phyloP scores from a whole-genome alignment of 306 rosid genomes.

The Cucurbita argyrosperma region DNA sequence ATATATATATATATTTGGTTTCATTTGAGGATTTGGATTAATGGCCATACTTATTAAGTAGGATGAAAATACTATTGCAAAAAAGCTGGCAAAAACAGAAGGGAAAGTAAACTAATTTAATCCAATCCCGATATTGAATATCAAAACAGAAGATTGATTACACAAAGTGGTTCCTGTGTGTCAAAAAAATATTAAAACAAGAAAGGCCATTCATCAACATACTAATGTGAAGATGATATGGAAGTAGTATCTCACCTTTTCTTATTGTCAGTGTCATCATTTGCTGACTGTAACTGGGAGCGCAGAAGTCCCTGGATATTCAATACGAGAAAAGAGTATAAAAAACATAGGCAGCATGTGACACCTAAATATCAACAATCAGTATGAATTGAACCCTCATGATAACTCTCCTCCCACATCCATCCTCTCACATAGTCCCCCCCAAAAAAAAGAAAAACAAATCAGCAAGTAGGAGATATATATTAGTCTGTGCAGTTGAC shows the following conservation, averaged over 20 bases:
- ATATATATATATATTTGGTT: neutral
- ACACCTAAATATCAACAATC: neutral
- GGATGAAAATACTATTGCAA: neutral
- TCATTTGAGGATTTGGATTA: neutral
- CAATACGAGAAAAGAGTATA: neutral
- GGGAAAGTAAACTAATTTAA: neutral
- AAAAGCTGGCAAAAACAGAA: neutral
- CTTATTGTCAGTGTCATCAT: slow-evolving; percentile 63
- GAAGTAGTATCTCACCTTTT: slow-evolving; percentile 35
- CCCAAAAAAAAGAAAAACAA: neutral
- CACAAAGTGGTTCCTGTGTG: neutral
- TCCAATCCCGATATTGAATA: neutral
- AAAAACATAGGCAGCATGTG: neutral
- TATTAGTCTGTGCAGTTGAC: neutral
- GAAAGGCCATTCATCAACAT: neutral
- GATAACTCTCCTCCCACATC: neutral
- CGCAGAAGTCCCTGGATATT: slow-evolving; percentile 64
- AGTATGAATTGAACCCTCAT: neutral
- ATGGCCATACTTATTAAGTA: neutral
- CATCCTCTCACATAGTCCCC: neutral
- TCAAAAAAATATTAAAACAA: neutral
- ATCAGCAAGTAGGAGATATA: neutral
- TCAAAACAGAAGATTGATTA: neutral
- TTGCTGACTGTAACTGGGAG: slow-evolving; percentile 67
- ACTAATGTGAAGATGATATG: neutral